phyloP scores from a whole-genome alignment of 2,329 filamentous ascomycete genomes.

The Fusarium austroafricanum region DNA sequence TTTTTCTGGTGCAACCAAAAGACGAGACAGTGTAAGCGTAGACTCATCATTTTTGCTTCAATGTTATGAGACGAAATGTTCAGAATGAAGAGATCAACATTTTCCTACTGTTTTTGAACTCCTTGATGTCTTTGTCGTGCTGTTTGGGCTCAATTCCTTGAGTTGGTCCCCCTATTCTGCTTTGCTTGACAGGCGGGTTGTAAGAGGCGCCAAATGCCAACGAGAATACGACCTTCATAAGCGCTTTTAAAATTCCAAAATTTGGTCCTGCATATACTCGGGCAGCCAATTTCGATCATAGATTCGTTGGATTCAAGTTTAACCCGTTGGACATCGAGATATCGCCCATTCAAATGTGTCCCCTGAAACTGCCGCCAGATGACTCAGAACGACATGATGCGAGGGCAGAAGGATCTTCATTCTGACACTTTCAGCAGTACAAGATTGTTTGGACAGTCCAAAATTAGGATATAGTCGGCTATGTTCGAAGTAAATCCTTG shows the following conservation, averaged over 20 bases:
- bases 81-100: accelerated
- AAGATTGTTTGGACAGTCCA: not conserved
- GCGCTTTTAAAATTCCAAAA: not conserved
- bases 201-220: not conserved
- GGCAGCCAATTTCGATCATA: accelerated
- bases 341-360: not conserved
- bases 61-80: accelerated
- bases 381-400: accelerated
- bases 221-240: accelerated
- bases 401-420: accelerated
- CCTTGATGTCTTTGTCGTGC: accelerated
- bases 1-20: not conserved
- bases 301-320: accelerated
- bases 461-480: not conserved
- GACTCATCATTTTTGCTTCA: accelerated
- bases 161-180: not conserved
- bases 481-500: not conserved
- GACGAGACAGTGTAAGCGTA: accelerated
- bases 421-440: accelerated
- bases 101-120: accelerated
- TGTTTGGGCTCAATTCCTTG: not conserved
- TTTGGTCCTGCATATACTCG: accelerated
- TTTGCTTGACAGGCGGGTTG: not conserved
- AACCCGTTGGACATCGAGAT: not conserved
- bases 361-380: not conserved